phyloP scores from a whole-genome alignment of 2,329 filamentous ascomycete genomes.

The Aspergillus alliaceus region DNA sequence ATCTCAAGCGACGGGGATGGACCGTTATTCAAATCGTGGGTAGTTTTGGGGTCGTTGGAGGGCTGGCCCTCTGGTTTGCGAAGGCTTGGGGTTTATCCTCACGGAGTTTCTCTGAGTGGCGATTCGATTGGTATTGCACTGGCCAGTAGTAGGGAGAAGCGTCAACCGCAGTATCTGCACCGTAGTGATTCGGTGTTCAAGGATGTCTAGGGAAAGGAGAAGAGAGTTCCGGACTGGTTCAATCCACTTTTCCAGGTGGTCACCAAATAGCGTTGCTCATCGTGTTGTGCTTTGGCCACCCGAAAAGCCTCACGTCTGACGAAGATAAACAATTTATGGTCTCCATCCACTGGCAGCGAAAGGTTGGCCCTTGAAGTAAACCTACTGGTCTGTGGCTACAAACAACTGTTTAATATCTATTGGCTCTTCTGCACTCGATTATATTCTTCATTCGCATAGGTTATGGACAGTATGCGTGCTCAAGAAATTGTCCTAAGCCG shows the following conservation, averaged over 20 bases:
- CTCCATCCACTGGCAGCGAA: too few species aligned
- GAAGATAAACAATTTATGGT: background rate
- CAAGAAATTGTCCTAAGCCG: too few species aligned
- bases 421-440: too few species aligned
- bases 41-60: slow-evolving; percentile 71
- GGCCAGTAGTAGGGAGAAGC: slow-evolving; percentile 12
- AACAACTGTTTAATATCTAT: too few species aligned
- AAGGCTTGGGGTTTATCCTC: slow-evolving; percentile 41
- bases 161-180: background rate
- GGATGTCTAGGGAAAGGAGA: background rate
- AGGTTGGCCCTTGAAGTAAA: too few species aligned
- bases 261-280: background rate
- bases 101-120: slow-evolving; percentile 31
- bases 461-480: too few species aligned
- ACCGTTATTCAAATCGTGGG: slow-evolving; percentile 72
- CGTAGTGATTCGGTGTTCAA: background rate
- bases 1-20: slow-evolving; percentile 64
- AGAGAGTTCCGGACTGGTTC: background rate
- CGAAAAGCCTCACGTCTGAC: too few species aligned
- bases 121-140: slow-evolving; percentile 24
- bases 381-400: too few species aligned
- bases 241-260: background rate
- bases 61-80: slow-evolving; percentile 64
- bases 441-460: too few species aligned
- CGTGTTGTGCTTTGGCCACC: too few species aligned